phyloP scores from a whole-genome alignment of 192 early-diverging fungal genomes.

The Bifiguratus adelaidae region DNA sequence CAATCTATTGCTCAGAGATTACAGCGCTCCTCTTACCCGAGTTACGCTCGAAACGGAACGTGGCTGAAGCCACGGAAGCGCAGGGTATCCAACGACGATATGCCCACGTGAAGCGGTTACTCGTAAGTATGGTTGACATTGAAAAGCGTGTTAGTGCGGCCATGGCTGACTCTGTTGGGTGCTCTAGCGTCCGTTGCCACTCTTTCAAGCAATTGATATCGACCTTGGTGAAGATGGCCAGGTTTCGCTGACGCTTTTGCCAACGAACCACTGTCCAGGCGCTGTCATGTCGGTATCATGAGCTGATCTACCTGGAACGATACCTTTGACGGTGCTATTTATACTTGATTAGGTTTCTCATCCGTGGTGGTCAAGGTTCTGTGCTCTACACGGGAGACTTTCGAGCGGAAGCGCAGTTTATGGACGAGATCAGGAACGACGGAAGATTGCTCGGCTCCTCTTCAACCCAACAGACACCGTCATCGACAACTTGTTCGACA shows the following conservation, averaged over 20 bases:
- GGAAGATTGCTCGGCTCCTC: too few relatives aligned
- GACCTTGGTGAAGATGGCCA: constrained; percentile 21
- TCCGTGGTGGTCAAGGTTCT: constrained; percentile 18
- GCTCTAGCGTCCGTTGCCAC: too few relatives aligned
- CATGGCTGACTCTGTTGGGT: too few relatives aligned
- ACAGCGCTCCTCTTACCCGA: constrained; percentile 25
- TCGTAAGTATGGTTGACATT: too few relatives aligned
- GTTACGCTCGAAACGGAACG: constrained; percentile 9
- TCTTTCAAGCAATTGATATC: constrained; percentile 6
- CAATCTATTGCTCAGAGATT: constrained; percentile 35
- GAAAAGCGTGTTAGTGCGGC: too few relatives aligned
- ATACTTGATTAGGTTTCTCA: constrained; percentile 10
- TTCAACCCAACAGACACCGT: too few relatives aligned
- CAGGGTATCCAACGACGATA: neutral
- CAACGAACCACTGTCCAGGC: constrained; percentile 38
- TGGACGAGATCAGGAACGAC: constrained; percentile 2
- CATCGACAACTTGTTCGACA: too few relatives aligned
- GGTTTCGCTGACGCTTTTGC: constrained; percentile 22
- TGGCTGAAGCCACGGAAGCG: constrained; percentile 4
- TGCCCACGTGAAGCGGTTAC: neutral
- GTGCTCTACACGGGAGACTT: constrained; percentile 29
- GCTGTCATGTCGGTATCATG: constrained; percentile 32
- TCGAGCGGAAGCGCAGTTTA: constrained; percentile 17
- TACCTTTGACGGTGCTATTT: neutral
- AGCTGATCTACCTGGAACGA: too few relatives aligned